A percentile compares a stretch with the other conserved stretches of the same genome.
These are phyloP conservation scores for Ormosia semicastrata DNA, from an alignment of 306 rosid genomes.

Conservation along the genomic window DNA sequence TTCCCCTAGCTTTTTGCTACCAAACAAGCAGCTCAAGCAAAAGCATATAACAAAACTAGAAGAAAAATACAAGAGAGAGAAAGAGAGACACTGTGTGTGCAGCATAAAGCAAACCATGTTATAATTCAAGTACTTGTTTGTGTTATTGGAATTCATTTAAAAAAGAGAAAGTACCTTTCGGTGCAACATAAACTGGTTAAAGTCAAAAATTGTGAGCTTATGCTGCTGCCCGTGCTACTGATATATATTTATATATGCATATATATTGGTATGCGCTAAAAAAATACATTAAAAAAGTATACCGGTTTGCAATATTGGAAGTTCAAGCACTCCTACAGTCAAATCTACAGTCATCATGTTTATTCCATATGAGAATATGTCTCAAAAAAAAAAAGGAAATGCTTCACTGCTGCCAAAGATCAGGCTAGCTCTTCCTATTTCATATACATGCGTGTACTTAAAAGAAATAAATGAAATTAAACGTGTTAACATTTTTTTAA, in stretches of 20 bases:
- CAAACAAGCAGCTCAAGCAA: not conserved
- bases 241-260: not conserved
- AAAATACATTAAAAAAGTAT: not conserved
- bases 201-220: constrained; percentile 15
- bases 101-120: not conserved
- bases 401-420: not conserved
- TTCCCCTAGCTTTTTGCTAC: not conserved
- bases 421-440: not conserved
- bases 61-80: no score
- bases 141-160: not conserved
- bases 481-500: not conserved
- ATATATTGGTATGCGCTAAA: not conserved
- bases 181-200: not conserved
- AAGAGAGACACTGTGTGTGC: not conserved
- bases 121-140: not conserved
- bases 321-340: not conserved
- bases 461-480: not conserved
- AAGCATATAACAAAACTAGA: not conserved
- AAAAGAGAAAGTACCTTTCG: not conserved
- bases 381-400: not conserved
- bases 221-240: not conserved
- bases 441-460: not conserved
- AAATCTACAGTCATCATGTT: not conserved
- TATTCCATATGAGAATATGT: not conserved
- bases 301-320: not conserved